phyloP scores from a whole-genome alignment of 2,329 filamentous ascomycete species.

The Neonectria ditissima region DNA sequence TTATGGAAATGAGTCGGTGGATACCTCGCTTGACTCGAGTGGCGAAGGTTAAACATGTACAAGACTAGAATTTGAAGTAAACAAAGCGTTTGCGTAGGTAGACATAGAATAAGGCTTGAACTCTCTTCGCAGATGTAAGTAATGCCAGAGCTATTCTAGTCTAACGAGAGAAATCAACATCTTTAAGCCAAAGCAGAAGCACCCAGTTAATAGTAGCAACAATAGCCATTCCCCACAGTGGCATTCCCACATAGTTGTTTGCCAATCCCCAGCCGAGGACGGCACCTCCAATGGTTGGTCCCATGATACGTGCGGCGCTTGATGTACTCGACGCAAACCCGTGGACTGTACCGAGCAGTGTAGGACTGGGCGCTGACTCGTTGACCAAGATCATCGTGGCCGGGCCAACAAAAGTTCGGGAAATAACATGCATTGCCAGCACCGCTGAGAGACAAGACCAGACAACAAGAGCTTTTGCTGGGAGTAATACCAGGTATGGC shows the following conservation, averaged over 20 bases:
- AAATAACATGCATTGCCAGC: conserved; percentile 37
- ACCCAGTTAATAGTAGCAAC: conserved; percentile 18
- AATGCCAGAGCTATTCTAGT: too few species aligned
- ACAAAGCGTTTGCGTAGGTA: too few species aligned
- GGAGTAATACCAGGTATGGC: conserved; percentile 38
- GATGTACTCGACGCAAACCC: conserved; percentile 43
- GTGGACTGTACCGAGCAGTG: conserved; percentile 40
- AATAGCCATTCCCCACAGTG: conserved; percentile 33
- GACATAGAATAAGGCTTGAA: too few species aligned
- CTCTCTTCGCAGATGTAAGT: too few species aligned
- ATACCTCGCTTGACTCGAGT: too few species aligned
- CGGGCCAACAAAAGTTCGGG: conserved; percentile 40
- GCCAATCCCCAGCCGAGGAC: conserved; percentile 42
- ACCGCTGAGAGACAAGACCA: conserved; percentile 36
- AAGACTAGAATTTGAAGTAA: too few species aligned
- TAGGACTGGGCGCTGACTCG: conserved; percentile 38
- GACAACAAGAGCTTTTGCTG: conserved; percentile 25
- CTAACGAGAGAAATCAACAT: conserved; percentile 31
- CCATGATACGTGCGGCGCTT: conserved; percentile 40
- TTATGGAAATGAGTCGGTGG: too few species aligned
- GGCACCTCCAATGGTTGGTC: conserved; percentile 36
- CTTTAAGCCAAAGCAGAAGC: conserved; percentile 4
- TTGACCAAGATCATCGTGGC: conserved; percentile 44
- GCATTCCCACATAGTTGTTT: conserved; percentile 39
- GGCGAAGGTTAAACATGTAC: too few species aligned